Conservation (phyloP, 257 asterid species). For the Solanum chmielewskii region DNA sequence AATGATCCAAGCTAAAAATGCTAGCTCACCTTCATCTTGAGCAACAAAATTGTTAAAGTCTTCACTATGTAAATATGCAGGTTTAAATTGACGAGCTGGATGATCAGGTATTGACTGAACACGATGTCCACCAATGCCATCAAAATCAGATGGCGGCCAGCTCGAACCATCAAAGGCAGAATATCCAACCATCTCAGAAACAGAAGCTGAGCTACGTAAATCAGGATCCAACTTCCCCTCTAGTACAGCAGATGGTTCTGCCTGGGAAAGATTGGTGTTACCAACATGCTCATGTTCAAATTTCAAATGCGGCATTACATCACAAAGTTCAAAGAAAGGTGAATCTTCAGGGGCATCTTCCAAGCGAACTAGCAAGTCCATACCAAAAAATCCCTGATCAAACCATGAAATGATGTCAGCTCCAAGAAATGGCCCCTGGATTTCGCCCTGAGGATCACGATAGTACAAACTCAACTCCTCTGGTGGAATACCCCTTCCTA, state of each 20-base stretch:
- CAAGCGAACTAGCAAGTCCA: conserved; percentile 77
- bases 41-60: conserved; percentile 33
- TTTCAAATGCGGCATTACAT: conserved; percentile 82
- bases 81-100: not conserved
- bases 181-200: conserved; percentile 26
- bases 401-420: conserved; percentile 89
- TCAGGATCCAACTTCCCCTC: conserved; percentile 37
- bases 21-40: conserved; percentile 58
- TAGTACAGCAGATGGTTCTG: conserved; percentile 30
- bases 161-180: conserved; percentile 26
- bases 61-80: conserved; percentile 32
- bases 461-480: conserved; percentile 77
- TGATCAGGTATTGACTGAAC: conserved; percentile 35
- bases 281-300: conserved; percentile 24
- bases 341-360: conserved; percentile 56
- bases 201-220: conserved; percentile 18
- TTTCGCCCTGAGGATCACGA: conserved; percentile 87
- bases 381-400: conserved; percentile 92
- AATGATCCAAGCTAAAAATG: not conserved
- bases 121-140: conserved; percentile 26
- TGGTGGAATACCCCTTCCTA: conserved; percentile 22
- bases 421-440: conserved; percentile 95
- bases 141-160: conserved; percentile 53
- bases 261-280: conserved; percentile 19
- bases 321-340: conserved; percentile 72